Conservation (phyloP, 257 asterid species). For the Penstemon davidsonii region DNA sequence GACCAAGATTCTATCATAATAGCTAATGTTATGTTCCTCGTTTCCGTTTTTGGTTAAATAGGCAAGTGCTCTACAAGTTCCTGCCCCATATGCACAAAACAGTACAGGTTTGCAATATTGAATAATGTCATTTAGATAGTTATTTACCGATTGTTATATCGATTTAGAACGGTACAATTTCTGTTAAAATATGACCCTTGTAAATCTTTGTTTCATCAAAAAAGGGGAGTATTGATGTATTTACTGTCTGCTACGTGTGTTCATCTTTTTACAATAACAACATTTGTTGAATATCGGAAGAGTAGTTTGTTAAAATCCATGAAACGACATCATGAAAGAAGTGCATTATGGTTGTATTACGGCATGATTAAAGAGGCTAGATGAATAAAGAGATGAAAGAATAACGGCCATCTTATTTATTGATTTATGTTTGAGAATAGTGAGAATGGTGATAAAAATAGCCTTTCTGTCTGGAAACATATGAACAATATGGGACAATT, state of each 20-base stretch:
- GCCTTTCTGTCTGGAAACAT: too few relatives aligned
- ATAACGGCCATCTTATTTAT: too few relatives aligned
- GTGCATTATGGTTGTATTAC: background rate
- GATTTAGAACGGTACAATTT: background rate
- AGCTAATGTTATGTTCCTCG: slow-evolving; percentile 20
- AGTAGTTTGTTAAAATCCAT: background rate
- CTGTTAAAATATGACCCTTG: background rate
- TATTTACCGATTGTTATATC: background rate
- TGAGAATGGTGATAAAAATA: too few relatives aligned
- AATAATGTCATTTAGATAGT: background rate
- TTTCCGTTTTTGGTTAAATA: slow-evolving; percentile 29
- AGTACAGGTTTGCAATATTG: slow-evolving; percentile 42
- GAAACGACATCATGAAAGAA: background rate
- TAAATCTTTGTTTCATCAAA: background rate
- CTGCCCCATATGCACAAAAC: slow-evolving; percentile 32
- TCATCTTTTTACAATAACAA: background rate
- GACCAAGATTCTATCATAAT: background rate
- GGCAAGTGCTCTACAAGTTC: slow-evolving; percentile 49
- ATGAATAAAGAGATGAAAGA: too few relatives aligned
- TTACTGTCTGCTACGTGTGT: background rate
- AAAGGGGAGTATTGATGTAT: too few relatives aligned
- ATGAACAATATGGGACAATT: too few relatives aligned
- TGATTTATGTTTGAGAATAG: too few relatives aligned
- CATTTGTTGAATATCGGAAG: background rate
- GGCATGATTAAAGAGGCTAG: too few relatives aligned